Evolutionary conservation across 495 filamentous ascomycete species (phyloP).

Genomic region (Cladorrhinum samala): DNA sequence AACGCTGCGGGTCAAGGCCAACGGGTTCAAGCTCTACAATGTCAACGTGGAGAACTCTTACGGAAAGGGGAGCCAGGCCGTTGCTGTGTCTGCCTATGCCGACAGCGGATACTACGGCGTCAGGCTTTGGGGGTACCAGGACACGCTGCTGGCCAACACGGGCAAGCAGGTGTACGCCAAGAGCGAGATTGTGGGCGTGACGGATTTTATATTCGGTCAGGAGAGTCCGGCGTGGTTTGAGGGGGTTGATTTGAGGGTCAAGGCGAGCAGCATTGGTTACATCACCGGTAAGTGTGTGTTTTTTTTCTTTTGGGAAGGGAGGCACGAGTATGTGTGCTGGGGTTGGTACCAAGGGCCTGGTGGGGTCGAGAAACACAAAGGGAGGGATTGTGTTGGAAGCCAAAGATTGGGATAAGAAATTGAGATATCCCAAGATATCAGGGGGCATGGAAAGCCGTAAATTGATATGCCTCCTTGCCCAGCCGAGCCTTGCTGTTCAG

Average conservation of each 20-base stretch:
- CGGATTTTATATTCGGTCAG: conserved; percentile 66
- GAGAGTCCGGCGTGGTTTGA: conserved; percentile 57
- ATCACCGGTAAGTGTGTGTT: conserved; percentile 39
- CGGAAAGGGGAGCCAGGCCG: conserved; percentile 50
- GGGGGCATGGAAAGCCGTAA: no score
- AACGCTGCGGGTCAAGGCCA: conserved; percentile 49
- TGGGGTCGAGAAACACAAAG: no score
- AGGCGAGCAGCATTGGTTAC: conserved; percentile 40
- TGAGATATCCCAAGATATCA: no score
- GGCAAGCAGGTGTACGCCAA: conserved; percentile 53
- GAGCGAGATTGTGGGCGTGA: conserved; percentile 52
- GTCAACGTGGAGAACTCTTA: conserved; percentile 54
- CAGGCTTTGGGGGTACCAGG: conserved; percentile 53
- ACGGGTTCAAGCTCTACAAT: conserved; percentile 54
- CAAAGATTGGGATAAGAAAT: no score
- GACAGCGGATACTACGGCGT: conserved; percentile 56
- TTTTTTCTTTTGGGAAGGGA: neutral
- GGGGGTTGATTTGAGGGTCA: conserved; percentile 48
- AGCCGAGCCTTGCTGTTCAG: no score
- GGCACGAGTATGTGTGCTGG: neutral
- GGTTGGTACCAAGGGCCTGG: neutral
- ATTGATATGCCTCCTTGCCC: no score
- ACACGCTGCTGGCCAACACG: conserved; percentile 54
- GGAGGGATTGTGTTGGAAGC: no score
- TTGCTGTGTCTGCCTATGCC: conserved; percentile 51